phyloP scores from a whole-genome alignment of 1,139 yeast genomes.

The Hyphopichia pseudoburtonii region DNA sequence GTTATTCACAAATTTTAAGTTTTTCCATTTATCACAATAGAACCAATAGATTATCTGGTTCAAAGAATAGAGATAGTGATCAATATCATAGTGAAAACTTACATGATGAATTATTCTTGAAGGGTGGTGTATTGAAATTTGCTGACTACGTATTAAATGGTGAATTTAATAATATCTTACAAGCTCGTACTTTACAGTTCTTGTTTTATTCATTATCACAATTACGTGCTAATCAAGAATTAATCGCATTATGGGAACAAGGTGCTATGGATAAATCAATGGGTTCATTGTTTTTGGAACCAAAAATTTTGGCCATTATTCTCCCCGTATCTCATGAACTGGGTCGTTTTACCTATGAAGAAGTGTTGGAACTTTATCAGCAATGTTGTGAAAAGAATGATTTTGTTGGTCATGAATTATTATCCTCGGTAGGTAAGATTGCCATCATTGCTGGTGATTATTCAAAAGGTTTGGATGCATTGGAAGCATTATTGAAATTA shows the following conservation, averaged over 20 bases:
- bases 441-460: conserved; percentile 42
- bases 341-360: conserved; percentile 63
- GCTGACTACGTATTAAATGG: conserved; percentile 33
- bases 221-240: conserved; percentile 33
- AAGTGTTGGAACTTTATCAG: conserved; percentile 40
- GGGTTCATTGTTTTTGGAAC: conserved; percentile 40
- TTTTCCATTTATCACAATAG: conserved; percentile 31
- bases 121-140: conserved; percentile 33
- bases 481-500: conserved; percentile 35
- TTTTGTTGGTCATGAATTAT: conserved; percentile 25
- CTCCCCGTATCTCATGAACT: conserved; percentile 67
- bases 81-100: conserved; percentile 26
- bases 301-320: conserved; percentile 67
- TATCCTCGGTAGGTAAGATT: conserved; percentile 41
- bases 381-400: conserved; percentile 27
- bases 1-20: conserved; percentile 27
- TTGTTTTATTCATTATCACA: conserved; percentile 37
- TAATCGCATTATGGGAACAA: conserved; percentile 43
- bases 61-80: conserved; percentile 43
- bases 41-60: conserved; percentile 29
- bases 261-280: conserved; percentile 37
- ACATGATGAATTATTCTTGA: conserved; percentile 31
- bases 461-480: conserved; percentile 38
- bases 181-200: conserved; percentile 18
- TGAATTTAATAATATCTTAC: conserved; percentile 27